Evolutionary conservation across 2,329 filamentous ascomycete genomes (phyloP).

Genomic region (Sclerotinia minor): DNA sequence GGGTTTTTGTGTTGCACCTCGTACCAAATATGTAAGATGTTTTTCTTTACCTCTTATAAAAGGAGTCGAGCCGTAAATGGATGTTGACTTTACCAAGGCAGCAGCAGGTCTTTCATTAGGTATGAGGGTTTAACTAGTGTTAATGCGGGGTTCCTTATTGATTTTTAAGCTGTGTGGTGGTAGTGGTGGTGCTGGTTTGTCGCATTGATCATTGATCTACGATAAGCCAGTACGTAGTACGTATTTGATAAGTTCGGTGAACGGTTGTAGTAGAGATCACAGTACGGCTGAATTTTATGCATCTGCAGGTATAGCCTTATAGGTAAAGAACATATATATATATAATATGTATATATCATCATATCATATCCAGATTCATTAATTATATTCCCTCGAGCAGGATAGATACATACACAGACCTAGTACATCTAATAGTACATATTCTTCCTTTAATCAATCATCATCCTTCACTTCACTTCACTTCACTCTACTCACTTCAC

Average conservation of each 20-base stretch:
- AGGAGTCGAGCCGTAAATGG: neutral
- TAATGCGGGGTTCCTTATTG: slow-evolving; percentile 15
- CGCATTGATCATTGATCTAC: neutral
- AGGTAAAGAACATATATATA: too few species aligned
- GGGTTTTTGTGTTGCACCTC: neutral
- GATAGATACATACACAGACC: too few species aligned
- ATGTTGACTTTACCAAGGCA: neutral
- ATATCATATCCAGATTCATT: too few species aligned
- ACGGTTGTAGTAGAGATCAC: neutral
- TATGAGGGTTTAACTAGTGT: neutral
- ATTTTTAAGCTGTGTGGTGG: neutral
- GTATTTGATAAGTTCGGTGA: neutral
- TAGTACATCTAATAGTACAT: neutral
- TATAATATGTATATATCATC: too few species aligned
- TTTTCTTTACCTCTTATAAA: neutral
- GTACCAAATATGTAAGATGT: neutral
- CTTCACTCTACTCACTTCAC: neutral
- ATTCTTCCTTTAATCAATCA: neutral
- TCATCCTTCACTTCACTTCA: neutral
- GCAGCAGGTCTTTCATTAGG: neutral
- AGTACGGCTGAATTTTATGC: neutral
- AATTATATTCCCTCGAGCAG: too few species aligned
- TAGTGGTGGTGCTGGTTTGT: too few species aligned
- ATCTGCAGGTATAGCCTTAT: too few species aligned
- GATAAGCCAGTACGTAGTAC: neutral